Evolutionary conservation across 2,329 filamentous ascomycete genomes (phyloP), one percentile per base, ranked within the genome.

Genomic region (Beauveria sp.): DNA sequence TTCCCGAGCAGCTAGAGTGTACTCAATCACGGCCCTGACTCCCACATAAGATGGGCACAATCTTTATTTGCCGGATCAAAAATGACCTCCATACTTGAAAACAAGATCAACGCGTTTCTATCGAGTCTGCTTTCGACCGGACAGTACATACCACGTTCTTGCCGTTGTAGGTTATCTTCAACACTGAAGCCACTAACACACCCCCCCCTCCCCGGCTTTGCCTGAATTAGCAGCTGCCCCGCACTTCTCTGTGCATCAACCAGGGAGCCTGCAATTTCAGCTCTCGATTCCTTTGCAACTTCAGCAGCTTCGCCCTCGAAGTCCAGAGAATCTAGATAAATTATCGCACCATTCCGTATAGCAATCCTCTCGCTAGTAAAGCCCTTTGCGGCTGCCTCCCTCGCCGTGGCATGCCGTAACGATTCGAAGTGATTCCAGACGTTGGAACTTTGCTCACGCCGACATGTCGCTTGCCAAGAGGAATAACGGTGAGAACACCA

Each of bases 401-500:
- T 38, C 22, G 30, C 49, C 14, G 38, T 43, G 57, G 38, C 40
- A 53, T 53, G 47, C n/a, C 54, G n/a, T 52, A 18, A 60, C 57
- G 26, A 40, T 9, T 12, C 34, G 18, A 40, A 5, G 24, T n/a
- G 38, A 59, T 30, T 45, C 9, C 40, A 38, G 24, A 46, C 52
- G 20, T 26, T n/a, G 43, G 42, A 57, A 12, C 38, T 38, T 10
- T 34, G 8, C 10, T 46, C n/a, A 45, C 28, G 18, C 26, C 56
- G 38, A 16, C 22, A 70, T 70, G 68, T 70, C 68, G n/a, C 63
- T 70, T 42, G 68, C 68, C 55, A 69, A 68, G 58, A 64, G 68
- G 47, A 70, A 70, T 28, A 66, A 70, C 52, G 68, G 68, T 70
- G 60, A 46, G 46, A 10, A 18, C 24, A 38, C 45, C 26, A 12